Conservation (phyloP, 2,329 filamentous ascomycete species). For the Blastomyces silverae region DNA sequence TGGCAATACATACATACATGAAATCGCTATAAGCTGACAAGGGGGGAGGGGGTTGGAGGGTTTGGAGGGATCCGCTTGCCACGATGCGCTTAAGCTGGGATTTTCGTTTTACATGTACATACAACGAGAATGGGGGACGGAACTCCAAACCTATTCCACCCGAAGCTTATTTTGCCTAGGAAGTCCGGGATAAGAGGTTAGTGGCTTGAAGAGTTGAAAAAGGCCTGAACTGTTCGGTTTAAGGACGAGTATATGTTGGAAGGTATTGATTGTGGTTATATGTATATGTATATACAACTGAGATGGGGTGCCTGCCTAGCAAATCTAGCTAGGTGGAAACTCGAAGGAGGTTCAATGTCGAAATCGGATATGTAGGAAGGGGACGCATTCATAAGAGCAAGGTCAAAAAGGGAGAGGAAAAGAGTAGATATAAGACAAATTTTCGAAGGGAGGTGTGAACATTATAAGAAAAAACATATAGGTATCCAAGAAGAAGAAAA, state of each 20-base stretch:
- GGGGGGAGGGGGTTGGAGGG: not conserved
- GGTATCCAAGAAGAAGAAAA: not conserved
- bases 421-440: not conserved
- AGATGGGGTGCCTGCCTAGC: not conserved
- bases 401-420: not conserved
- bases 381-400: not conserved
- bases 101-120: too few species aligned
- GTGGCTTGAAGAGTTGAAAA: not conserved
- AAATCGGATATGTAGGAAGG: not conserved
- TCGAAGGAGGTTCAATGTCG: not conserved
- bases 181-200: not conserved
- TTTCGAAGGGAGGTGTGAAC: not conserved
- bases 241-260: not conserved
- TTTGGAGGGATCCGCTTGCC: not conserved
- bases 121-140: not conserved
- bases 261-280: not conserved
- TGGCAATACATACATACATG: not conserved
- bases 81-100: not conserved
- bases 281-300: not conserved
- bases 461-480: not conserved
- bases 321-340: not conserved
- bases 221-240: not conserved
- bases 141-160: not conserved
- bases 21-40: not conserved
- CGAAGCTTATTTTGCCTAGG: not conserved